A percentile compares a stretch with the other conserved stretches of the same genome.
phyloP scores from a whole-genome alignment of 768 basidiomycete species.

The Serpula lacrymans region DNA sequence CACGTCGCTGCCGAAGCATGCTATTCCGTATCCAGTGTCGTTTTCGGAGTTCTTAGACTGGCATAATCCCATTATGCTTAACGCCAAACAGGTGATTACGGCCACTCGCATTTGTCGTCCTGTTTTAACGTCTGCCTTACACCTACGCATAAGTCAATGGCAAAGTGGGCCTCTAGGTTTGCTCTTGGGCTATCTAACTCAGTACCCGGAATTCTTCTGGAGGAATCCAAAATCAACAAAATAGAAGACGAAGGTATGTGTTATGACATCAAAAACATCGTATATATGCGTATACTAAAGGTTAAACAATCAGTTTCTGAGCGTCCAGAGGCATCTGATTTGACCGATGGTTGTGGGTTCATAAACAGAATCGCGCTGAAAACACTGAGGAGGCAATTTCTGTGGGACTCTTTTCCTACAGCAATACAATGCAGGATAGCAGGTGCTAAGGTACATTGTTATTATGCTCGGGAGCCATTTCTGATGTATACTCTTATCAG shows the following conservation, averaged over 20 bases:
- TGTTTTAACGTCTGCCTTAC: neutral
- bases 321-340: conserved; percentile 32
- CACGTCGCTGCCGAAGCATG: neutral
- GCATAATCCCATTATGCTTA: conserved; percentile 50
- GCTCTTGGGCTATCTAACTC: conserved; percentile 63
- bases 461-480: neutral
- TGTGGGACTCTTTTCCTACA: conserved; percentile 38
- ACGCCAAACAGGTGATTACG: conserved; percentile 47
- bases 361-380: conserved; percentile 38
- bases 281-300: neutral
- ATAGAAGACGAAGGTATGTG: conserved; percentile 49
- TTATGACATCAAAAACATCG: neutral
- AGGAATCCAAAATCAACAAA: conserved; percentile 31
- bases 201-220: conserved; percentile 48
- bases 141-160: conserved; percentile 42
- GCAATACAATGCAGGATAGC: conserved; percentile 49
- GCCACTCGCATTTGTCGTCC: neutral
- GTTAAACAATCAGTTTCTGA: conserved; percentile 2
- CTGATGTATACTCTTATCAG: conserved; percentile 1
- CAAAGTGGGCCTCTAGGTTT: conserved; percentile 65
- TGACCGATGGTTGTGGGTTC: conserved; percentile 57
- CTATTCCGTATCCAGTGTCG: conserved; percentile 16
- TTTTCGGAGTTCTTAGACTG: conserved; percentile 49
- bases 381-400: conserved; percentile 29
- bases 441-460: conserved; percentile 40